phyloP scores from a whole-genome alignment of 345 rosid genomes.

The Microcos paniculata region DNA sequence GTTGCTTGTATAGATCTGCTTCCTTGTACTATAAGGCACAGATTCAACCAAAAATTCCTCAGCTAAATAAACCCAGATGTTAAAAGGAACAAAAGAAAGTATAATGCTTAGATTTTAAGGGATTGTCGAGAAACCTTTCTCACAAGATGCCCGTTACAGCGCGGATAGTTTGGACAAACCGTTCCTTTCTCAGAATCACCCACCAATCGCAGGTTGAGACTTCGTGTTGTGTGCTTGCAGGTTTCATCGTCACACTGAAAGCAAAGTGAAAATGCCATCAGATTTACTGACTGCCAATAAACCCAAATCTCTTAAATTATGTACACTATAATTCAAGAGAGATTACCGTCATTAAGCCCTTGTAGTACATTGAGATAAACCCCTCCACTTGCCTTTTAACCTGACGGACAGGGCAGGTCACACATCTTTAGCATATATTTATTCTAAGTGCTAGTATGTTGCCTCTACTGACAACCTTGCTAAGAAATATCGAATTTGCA shows the following conservation, averaged over 20 bases:
- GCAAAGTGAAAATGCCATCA: not conserved
- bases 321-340: not conserved
- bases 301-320: not conserved
- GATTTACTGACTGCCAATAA: not conserved
- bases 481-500: not conserved
- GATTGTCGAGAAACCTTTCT: constrained; percentile 53
- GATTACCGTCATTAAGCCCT: constrained; percentile 89
- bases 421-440: constrained; percentile 2
- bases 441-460: too few species aligned
- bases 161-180: constrained; percentile 93
- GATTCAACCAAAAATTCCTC: not conserved
- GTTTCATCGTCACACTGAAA: constrained; percentile 94
- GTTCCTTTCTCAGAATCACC: constrained; percentile 95
- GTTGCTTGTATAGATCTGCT: constrained; percentile 92
- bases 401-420: constrained; percentile 37
- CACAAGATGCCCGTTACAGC: constrained; percentile 75
- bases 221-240: constrained; percentile 75
- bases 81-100: not conserved
- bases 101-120: not conserved
- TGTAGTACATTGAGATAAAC: constrained; percentile 73
- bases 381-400: constrained; percentile 81
- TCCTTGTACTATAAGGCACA: constrained; percentile 62
- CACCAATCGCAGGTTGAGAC: constrained; percentile 58
- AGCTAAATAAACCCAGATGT: not conserved
- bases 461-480: not conserved